Evolutionary conservation across 2,329 filamentous ascomycete genomes (phyloP), one percentile per base, ranked within the genome.

Genomic region (Diaporthe longicolla): DNA sequence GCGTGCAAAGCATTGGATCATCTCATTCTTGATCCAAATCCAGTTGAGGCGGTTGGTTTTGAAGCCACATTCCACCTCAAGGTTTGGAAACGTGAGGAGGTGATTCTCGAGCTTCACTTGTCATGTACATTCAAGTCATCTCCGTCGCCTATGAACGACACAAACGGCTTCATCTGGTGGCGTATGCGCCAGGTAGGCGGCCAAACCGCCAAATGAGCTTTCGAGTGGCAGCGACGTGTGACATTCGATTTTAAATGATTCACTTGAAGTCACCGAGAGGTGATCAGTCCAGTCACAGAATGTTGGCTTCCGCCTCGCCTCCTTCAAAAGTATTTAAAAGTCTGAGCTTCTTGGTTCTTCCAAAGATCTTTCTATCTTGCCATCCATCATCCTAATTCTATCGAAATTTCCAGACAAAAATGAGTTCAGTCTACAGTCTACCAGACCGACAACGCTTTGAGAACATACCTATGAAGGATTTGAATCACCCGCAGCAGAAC

Each of bases 351-450:
- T 2, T 26, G n/a, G 26, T 21, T 10, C 10, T 13, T 65, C 13
- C 15, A 15, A n/a, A 13, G 17, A 3, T 8, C n/a, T 65, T 48
- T n/a, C 17, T 24, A 48, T 65, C 11, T 32, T 40, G 7, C 3
- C 24, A 48, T 21, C 13, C 8, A 54, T 29, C 26, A 50, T 15
- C 61, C 15, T 19, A 50, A 50, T 21, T 35, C 26, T 15, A 45
- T 1, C 37, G 4, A 45, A 4, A 26, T 26, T 17, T 11, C 26
- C 8, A 26, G 32, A 37, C 21, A 40, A 29, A 29, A 2, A 68
- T 68, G 63, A 68, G 63, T 8, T 68, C 63, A 26, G 9, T 68
- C 3, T 68, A 68, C 48, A 68, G 63, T 35, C 32, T 54, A 19
- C 48, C 63, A 17, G 11, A n/a, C n/a, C 8, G 37, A 4, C 32